Conservation (phyloP, 768 basidiomycete species). For the Boletus edulis region DNA sequence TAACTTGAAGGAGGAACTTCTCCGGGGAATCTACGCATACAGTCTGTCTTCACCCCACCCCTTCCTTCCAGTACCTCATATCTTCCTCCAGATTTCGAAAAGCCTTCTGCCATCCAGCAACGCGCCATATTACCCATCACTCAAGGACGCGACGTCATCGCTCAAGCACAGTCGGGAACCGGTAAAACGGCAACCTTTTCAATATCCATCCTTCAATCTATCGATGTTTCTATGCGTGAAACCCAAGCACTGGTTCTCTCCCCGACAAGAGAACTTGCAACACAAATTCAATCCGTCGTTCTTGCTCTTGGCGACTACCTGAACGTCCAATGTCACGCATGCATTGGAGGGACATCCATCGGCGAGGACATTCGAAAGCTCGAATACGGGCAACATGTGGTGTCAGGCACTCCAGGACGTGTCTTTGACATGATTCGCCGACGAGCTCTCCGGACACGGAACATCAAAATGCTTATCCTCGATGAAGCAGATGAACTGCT, state of each 20-base stretch:
- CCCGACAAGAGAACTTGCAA: conserved; percentile 97
- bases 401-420: conserved; percentile 95
- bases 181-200: conserved; percentile 99
- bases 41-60: conserved; percentile 48
- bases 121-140: conserved; percentile 96
- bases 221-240: conserved; percentile 92
- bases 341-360: conserved; percentile 96
- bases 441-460: conserved; percentile 87
- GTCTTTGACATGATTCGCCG: conserved; percentile 99
- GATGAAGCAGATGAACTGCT: conserved; percentile 96
- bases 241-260: conserved; percentile 96
- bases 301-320: conserved; percentile 97
- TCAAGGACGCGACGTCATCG: conserved; percentile 96
- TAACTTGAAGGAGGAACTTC: conserved; percentile 88
- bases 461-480: conserved; percentile 96
- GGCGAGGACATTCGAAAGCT: conserved; percentile 97
- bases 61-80: conserved; percentile 3
- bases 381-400: conserved; percentile 96
- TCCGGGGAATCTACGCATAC: conserved; percentile 98
- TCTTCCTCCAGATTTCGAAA: conserved; percentile 76
- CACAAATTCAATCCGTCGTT: conserved; percentile 98
- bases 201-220: conserved; percentile 96
- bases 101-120: conserved; percentile 98
- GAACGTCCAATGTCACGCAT: conserved; percentile 98
- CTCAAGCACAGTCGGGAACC: conserved; percentile 98